Evolutionary conservation across 176 grass and related monocot genomes (phyloP).

Genomic region (Elaeis guineensis): DNA sequence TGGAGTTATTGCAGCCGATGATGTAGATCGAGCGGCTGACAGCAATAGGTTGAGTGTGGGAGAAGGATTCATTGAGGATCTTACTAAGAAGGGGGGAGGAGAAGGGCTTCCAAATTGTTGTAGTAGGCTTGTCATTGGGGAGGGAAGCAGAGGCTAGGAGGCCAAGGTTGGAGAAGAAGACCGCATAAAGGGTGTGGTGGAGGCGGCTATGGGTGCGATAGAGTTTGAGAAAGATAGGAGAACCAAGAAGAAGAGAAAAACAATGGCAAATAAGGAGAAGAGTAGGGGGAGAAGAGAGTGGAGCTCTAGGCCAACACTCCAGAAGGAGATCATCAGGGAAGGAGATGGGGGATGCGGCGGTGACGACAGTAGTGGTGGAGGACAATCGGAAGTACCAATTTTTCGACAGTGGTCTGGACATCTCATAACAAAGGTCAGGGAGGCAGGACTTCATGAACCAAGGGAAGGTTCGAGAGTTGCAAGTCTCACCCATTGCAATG

Average conservation of each 20-base stretch:
- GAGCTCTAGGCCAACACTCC: constrained; percentile 46
- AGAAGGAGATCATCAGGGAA: constrained; percentile 68
- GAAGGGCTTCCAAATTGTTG: constrained; percentile 9
- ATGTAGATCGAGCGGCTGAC: constrained; percentile 46
- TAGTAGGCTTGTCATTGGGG: not conserved
- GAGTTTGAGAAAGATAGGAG: constrained; percentile 34
- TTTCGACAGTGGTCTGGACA: no score
- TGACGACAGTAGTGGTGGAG: not conserved
- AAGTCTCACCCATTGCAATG: no score
- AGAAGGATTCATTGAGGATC: constrained; percentile 24
- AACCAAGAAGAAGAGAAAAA: constrained; percentile 38
- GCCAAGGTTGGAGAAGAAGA: constrained; percentile 24
- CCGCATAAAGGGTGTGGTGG: constrained; percentile 36
- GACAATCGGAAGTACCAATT: no score
- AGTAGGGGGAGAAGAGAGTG: constrained; percentile 25
- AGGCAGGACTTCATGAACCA: no score
- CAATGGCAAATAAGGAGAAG: constrained; percentile 47
- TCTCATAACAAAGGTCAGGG: no score
- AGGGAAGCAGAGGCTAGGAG: constrained; percentile 30
- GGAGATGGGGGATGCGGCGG: constrained; percentile 11
- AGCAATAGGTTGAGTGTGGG: constrained; percentile 44
- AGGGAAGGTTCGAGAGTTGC: no score
- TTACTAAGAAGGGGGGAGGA: constrained; percentile 7
- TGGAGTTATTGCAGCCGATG: not conserved
- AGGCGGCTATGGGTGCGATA: constrained; percentile 40